Conservation (phyloP, 1,139 yeast species). For the Pichia sp. region DNA sequence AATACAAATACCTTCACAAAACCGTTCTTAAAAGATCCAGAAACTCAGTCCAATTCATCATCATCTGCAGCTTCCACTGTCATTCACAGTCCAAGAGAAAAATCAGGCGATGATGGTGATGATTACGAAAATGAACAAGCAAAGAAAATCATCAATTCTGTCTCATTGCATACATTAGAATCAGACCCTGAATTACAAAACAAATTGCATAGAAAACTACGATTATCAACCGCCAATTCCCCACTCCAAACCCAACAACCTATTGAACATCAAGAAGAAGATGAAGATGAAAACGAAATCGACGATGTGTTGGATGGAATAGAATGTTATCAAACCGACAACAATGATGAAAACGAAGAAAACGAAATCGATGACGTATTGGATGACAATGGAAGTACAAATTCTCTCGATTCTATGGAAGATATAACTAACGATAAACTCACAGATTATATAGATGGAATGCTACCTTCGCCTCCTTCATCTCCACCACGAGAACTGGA, state of each 20-base stretch:
- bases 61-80: constrained; percentile 32
- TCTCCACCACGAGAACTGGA: constrained; percentile 83
- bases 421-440: constrained; percentile 14
- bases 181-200: constrained; percentile 17
- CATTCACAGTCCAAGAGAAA: constrained; percentile 20
- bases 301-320: constrained; percentile 1
- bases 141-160: constrained; percentile 2
- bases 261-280: constrained; percentile 11
- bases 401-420: constrained; percentile 7
- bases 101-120: constrained; percentile 9
- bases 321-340: constrained; percentile 1
- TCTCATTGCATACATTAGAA: constrained; percentile 19
- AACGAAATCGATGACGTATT: constrained; percentile 9
- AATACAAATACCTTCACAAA: constrained; percentile 13
- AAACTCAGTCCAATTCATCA: constrained; percentile 20
- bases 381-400: constrained; percentile 20
- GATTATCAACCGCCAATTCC: constrained; percentile 3
- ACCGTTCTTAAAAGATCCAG: constrained; percentile 9
- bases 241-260: background rate
- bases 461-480: constrained; percentile 65
- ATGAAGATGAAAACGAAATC: constrained; percentile 24
- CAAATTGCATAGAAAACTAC: constrained; percentile 13
- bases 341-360: constrained; percentile 21
- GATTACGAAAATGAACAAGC: background rate
- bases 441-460: constrained; percentile 29